A percentile compares a stretch with the other conserved stretches of the same genome.
phyloP scores from a whole-genome alignment of 257 asterid species.

The Capsicum pubescens region DNA sequence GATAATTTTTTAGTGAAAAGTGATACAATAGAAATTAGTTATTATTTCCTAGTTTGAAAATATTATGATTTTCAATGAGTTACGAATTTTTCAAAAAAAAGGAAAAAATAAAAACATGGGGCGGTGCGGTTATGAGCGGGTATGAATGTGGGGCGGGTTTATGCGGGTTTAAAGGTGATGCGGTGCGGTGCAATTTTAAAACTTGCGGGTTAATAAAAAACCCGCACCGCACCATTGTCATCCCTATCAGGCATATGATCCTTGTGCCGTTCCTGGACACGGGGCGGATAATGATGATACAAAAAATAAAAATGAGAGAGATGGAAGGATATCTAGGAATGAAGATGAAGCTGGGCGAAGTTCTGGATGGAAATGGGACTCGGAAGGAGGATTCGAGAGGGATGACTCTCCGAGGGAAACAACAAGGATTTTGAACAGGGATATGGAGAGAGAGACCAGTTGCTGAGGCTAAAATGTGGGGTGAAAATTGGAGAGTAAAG shows the following conservation, averaged over 20 bases:
- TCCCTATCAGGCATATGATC: constrained; percentile 78
- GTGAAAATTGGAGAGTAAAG: constrained; percentile 86
- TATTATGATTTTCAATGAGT: too few species aligned
- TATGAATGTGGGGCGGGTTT: too few species aligned
- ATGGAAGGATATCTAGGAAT: constrained; percentile 58
- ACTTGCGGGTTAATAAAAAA: too few species aligned
- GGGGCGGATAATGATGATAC: constrained; percentile 51
- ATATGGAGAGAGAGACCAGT: constrained; percentile 84
- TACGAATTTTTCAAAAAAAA: too few species aligned
- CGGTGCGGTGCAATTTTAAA: too few species aligned
- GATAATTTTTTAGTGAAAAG: too few species aligned
- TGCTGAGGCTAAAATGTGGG: constrained; percentile 99
- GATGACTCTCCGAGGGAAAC: constrained; percentile 83
- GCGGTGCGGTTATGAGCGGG: too few species aligned
- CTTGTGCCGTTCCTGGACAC: constrained; percentile 45
- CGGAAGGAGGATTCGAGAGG: constrained; percentile 67
- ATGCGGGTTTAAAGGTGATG: too few species aligned
- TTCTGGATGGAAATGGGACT: constrained; percentile 71
- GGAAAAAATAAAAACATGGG: too few species aligned
- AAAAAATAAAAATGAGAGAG: constrained; percentile 55
- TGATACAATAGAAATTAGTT: too few species aligned
- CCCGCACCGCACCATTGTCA: too few species aligned
- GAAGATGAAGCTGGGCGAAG: constrained; percentile 64
- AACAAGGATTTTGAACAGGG: constrained; percentile 63
- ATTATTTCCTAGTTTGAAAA: too few species aligned